Evolutionary conservation across 1,139 yeast genomes (phyloP).

Genomic region (Kodamaea arcana): DNA sequence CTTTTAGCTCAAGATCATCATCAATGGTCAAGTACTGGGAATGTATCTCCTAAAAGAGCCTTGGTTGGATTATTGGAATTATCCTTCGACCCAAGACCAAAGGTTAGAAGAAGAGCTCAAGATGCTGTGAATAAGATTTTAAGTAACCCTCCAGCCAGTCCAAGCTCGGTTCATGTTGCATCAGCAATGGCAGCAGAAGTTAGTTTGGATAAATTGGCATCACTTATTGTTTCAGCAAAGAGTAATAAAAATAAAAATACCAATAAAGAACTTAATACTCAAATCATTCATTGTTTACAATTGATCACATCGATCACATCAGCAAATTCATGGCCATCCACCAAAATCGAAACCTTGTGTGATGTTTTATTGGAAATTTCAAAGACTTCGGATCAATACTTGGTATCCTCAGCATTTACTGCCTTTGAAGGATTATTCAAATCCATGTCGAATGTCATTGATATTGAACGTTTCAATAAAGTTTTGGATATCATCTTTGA

Average conservation of each 20-base stretch:
- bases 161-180: conserved; percentile 74
- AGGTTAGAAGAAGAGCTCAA: conserved; percentile 91
- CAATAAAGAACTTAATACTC: conserved; percentile 48
- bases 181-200: conserved; percentile 65
- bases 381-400: conserved; percentile 77
- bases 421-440: conserved; percentile 84
- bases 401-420: conserved; percentile 75
- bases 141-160: conserved; percentile 74
- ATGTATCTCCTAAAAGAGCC: conserved; percentile 78
- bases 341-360: conserved; percentile 67
- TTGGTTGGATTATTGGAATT: conserved; percentile 75
- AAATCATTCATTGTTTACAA: conserved; percentile 73
- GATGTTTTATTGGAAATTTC: conserved; percentile 72
- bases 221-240: conserved; percentile 33
- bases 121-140: conserved; percentile 72
- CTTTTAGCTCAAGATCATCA: conserved; percentile 75
- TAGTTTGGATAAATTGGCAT: conserved; percentile 52
- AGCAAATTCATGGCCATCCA: conserved; percentile 78
- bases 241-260: conserved; percentile 30
- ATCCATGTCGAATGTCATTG: conserved; percentile 65
- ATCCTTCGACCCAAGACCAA: conserved; percentile 86
- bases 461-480: conserved; percentile 55
- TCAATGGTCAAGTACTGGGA: conserved; percentile 59
- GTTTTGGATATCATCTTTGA: conserved; percentile 72
- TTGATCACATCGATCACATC: conserved; percentile 64